These are phyloP conservation scores for Aspergillus sclerotialis DNA, from an alignment of 2,329 filamentous ascomycete genomes.

Conservation along the genomic window DNA sequence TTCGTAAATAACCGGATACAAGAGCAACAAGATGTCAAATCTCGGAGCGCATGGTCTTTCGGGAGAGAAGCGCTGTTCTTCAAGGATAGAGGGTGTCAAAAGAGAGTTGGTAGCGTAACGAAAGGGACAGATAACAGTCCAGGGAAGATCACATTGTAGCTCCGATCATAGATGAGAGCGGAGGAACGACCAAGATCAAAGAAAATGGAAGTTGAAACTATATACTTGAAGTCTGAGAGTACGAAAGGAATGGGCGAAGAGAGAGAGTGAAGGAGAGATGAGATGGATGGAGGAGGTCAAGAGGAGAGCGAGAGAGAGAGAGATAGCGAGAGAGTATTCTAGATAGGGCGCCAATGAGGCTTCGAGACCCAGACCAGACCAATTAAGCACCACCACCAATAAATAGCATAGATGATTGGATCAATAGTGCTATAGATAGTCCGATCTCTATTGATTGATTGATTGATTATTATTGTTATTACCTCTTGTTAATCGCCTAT, in stretches of 20 bases:
- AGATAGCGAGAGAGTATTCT: conserved; percentile 3
- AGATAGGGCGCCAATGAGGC: background rate
- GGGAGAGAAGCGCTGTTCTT: background rate
- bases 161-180: background rate
- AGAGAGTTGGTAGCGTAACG: conserved; percentile 1
- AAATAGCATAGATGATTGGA: too few species aligned
- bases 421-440: too few species aligned
- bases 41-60: conserved; percentile 9
- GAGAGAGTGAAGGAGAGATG: too few species aligned
- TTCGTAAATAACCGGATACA: too few species aligned
- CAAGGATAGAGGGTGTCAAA: background rate
- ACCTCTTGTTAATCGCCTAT: too few species aligned
- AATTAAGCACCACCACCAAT: too few species aligned
- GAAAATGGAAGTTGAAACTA: conserved; percentile 3
- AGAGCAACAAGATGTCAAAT: conserved; percentile 6
- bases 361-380: too few species aligned
- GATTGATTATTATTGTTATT: too few species aligned
- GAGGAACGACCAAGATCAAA: background rate
- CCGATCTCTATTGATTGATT: too few species aligned
- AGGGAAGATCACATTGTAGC: conserved; percentile 26
- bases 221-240: too few species aligned
- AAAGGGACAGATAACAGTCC: conserved; percentile 13
- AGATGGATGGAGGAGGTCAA: conserved; percentile 5
- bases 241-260: too few species aligned
- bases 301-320: conserved; percentile 2